Evolutionary conservation across 176 grass and related monocot species (phyloP).

Genomic region (Miscanthus lutarioriparius): DNA sequence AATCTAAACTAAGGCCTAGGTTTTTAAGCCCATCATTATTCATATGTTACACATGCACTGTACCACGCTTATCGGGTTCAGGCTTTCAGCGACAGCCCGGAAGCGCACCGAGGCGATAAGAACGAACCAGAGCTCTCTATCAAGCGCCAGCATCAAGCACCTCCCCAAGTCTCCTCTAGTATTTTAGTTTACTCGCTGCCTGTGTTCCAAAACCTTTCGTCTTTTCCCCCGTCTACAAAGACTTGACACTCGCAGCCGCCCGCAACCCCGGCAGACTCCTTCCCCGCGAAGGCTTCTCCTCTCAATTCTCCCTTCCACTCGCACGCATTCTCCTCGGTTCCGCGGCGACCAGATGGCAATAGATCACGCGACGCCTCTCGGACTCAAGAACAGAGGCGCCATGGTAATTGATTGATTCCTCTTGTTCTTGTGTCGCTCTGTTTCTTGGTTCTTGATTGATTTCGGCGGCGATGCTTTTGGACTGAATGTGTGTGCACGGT

Average conservation of each 20-base stretch:
- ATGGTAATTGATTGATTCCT: conserved; percentile 34
- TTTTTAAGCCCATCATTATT: no score
- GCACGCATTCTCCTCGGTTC: conserved; percentile 5
- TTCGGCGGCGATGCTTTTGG: neutral
- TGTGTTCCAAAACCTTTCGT: conserved; percentile 1
- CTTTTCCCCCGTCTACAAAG: conserved; percentile 50
- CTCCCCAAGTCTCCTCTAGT: neutral
- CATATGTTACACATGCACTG: conserved; percentile 3
- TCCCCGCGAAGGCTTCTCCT: conserved; percentile 2
- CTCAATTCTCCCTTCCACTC: neutral
- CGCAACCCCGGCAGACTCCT: neutral
- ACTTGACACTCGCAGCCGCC: neutral
- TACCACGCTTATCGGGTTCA: neutral
- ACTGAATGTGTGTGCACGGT: neutral
- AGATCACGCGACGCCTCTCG: conserved; percentile 53
- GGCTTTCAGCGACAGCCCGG: neutral
- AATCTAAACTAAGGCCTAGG: no score
- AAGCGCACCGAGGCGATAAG: conserved; percentile 49
- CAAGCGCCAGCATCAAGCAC: neutral
- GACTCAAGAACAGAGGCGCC: conserved; percentile 43
- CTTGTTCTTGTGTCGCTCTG: neutral
- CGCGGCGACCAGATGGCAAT: conserved; percentile 47
- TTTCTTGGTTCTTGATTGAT: conserved; percentile 3
- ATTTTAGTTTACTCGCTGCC: conserved; percentile 15
- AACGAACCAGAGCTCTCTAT: conserved; percentile 25